Conservation (phyloP, 2,329 filamentous ascomycete genomes). For the Aspergillaceae sp. region DNA sequence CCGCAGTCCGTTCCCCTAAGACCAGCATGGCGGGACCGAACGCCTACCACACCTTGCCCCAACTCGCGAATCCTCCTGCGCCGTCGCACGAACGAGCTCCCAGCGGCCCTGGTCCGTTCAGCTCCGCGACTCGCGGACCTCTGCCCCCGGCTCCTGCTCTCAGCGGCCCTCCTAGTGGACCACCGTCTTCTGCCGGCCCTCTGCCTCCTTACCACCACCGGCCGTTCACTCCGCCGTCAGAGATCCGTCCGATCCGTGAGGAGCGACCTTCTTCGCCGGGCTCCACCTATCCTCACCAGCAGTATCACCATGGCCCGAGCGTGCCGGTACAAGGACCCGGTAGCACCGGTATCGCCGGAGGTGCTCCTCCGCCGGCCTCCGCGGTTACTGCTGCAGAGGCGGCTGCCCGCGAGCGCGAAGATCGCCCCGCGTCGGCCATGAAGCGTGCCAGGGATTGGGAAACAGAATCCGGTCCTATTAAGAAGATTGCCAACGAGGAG, state of each 20-base stretch:
- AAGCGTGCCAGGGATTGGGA: slow-evolving; percentile 94
- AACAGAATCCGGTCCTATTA: slow-evolving; percentile 58
- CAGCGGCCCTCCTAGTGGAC: slow-evolving; percentile 48
- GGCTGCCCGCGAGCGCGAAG: slow-evolving; percentile 57
- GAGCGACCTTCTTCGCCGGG: slow-evolving; percentile 87
- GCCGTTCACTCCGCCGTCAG: slow-evolving; percentile 70
- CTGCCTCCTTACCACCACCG: slow-evolving; percentile 65
- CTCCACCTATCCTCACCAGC: slow-evolving; percentile 72
- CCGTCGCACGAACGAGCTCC: slow-evolving; percentile 33
- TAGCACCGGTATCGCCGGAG: slow-evolving; percentile 55
- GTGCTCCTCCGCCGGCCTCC: slow-evolving; percentile 58
- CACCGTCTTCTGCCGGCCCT: slow-evolving; percentile 41
- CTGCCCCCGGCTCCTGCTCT: slow-evolving; percentile 36
- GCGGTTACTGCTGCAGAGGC: slow-evolving; percentile 61
- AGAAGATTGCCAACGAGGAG: slow-evolving; percentile 86
- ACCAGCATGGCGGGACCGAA: slow-evolving; percentile 44
- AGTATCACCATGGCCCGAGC: slow-evolving; percentile 68
- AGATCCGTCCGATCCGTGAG: slow-evolving; percentile 73
- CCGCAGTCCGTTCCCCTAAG: slow-evolving; percentile 52
- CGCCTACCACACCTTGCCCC: slow-evolving; percentile 44
- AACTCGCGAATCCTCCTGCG: slow-evolving; percentile 41
- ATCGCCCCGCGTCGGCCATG: slow-evolving; percentile 66
- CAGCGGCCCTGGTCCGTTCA: slow-evolving; percentile 21
- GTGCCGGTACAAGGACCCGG: slow-evolving; percentile 30
- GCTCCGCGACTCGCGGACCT: slow-evolving; percentile 31